phyloP scores from a whole-genome alignment of 1,284 basidiomycete species.

The Wallemia mellicola region DNA sequence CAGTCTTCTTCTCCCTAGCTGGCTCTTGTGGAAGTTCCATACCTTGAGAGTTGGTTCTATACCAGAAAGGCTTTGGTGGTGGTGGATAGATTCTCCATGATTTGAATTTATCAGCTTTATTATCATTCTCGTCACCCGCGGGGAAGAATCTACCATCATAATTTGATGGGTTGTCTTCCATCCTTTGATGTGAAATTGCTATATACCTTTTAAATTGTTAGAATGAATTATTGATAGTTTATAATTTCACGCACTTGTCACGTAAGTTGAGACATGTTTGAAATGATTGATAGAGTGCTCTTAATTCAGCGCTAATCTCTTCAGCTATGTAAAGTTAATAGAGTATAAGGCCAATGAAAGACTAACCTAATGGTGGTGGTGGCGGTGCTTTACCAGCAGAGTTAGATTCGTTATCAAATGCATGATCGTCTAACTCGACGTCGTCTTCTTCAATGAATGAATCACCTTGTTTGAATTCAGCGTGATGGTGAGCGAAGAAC shows the following conservation, averaged over 20 bases:
- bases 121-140: constrained; percentile 24
- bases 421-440: not conserved
- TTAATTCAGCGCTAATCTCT: constrained; percentile 11
- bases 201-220: not conserved
- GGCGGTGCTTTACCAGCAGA: not conserved
- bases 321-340: constrained; percentile 3
- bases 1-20: constrained; percentile 16
- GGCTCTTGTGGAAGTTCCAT: constrained; percentile 6
- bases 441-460: not conserved
- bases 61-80: constrained; percentile 80
- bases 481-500: not conserved
- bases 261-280: constrained; percentile 54
- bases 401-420: not conserved
- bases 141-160: constrained; percentile 38
- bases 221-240: not conserved
- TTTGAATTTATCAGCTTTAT: constrained; percentile 26
- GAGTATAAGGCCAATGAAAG: not conserved
- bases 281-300: constrained; percentile 21
- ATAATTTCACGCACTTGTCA: constrained; percentile 50
- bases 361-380: not conserved
- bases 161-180: constrained; percentile 65
- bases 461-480: not conserved
- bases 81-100: constrained; percentile 66
- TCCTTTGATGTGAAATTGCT: constrained; percentile 1
- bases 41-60: constrained; percentile 23